These are phyloP conservation scores for Mucor sp. DNA, from an alignment of 371 early-diverging fungal genomes.

Conservation along the genomic window DNA sequence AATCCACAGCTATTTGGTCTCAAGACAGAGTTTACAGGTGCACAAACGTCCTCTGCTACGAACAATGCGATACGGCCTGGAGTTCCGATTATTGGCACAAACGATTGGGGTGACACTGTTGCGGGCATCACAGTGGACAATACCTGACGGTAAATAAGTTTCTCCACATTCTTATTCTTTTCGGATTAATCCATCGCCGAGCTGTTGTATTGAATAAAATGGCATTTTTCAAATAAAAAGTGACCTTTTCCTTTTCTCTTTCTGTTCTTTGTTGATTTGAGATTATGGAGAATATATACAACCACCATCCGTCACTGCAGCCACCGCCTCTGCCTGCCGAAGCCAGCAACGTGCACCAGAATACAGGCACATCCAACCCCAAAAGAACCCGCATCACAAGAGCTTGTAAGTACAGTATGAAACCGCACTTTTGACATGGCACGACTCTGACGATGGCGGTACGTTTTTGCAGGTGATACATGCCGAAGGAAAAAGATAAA, in stretches of 20 bases:
- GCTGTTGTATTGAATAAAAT: background rate
- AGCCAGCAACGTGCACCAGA: background rate
- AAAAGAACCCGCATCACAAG: constrained; percentile 37
- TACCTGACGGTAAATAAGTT: background rate
- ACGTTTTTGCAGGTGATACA: constrained; percentile 35
- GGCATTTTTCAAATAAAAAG: background rate
- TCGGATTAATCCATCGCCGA: background rate
- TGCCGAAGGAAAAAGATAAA: constrained; percentile 52
- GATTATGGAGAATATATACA: background rate
- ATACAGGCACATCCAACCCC: background rate
- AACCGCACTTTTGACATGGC: too few species aligned
- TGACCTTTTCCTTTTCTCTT: constrained; percentile 4
- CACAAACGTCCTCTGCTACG: constrained; percentile 34
- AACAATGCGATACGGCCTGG: constrained; percentile 39
- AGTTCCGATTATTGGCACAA: constrained; percentile 41
- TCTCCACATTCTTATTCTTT: background rate
- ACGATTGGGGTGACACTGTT: constrained; percentile 33
- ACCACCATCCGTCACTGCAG: background rate
- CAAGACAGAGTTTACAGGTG: constrained; percentile 25
- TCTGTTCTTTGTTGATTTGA: background rate
- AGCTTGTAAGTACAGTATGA: constrained; percentile 42
- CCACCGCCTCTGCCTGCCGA: background rate
- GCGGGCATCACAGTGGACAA: constrained; percentile 29
- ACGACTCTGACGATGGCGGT: too few species aligned
- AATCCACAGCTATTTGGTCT: constrained; percentile 42